Percentiles rank a stretch among this genome's conserved stretches.
These are phyloP conservation scores for Claviceps monticola DNA, from an alignment of 2,329 filamentous ascomycete genomes.

Conservation along the genomic window DNA sequence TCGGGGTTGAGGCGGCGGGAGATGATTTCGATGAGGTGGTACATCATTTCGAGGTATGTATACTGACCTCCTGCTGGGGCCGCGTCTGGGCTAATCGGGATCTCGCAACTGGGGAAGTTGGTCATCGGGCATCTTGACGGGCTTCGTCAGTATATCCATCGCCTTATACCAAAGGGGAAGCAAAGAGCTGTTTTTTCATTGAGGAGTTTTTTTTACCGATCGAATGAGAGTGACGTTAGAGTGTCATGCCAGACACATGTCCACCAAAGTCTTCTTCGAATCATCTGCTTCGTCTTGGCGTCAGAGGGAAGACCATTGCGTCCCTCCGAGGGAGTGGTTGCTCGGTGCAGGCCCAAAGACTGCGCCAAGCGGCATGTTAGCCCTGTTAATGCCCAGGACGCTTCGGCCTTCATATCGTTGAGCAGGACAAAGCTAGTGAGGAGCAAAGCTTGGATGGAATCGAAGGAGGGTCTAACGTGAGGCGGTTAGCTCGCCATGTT, in stretches of 20 bases:
- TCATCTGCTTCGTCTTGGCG: conserved; percentile 36
- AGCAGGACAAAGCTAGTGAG: conserved; percentile 49
- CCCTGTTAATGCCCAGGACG: conserved; percentile 51
- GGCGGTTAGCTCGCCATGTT: not conserved
- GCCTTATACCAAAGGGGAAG: not conserved
- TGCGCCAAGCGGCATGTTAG: conserved; percentile 52
- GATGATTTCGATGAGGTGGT: conserved; percentile 48
- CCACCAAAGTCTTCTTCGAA: conserved; percentile 47
- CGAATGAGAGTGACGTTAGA: conserved; percentile 51
- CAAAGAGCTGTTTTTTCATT: not conserved
- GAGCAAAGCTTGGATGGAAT: conserved; percentile 50
- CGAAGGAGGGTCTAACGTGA: conserved; percentile 40
- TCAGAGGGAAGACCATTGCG: conserved; percentile 30
- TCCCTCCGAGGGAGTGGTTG: conserved; percentile 26
- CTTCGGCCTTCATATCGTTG: conserved; percentile 58
- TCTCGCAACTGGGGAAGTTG: conserved; percentile 40
- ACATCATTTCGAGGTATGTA: conserved; percentile 51
- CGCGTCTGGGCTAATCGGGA: conserved; percentile 30
- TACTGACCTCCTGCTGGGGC: conserved; percentile 27
- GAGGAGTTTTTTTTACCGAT: conserved; percentile 28
- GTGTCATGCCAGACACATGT: conserved; percentile 55
- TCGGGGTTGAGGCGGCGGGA: conserved; percentile 44
- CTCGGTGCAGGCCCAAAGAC: conserved; percentile 46
- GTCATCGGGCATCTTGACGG: conserved; percentile 43
- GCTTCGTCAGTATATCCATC: not conserved